Base-by-base conservation (phyloP, 169 alveolate genomes). In the Eimeria sp. region DNA sequence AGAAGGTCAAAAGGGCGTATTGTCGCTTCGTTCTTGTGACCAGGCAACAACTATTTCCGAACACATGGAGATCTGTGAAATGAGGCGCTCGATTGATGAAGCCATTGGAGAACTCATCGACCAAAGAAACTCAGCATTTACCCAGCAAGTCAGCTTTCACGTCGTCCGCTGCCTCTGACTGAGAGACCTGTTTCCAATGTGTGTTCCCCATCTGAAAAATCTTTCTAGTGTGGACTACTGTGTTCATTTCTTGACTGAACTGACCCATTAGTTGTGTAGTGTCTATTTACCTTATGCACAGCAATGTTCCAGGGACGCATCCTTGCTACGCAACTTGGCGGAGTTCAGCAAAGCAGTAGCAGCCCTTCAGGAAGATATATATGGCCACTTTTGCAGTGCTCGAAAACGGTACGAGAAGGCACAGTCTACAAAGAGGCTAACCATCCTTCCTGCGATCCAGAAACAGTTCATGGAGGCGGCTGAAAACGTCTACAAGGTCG, bases 351-450 rank as follows among this genome's bases (percentile, higher is more conserved):
- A 40, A n/a, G 76, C 80, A 13, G 54, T 85, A 6, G 76, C 91
- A 37, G 13, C 78, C 54, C 80, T 85, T 20, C 91, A 85, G n/a
- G 91, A 85, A 85, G 78, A 62, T 23, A 85, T 85, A 16, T 85
- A 49, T 25, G 14, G 58, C 62, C 80, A 60, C 30, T 85, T 85
- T 40, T 85, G 91, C 78, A 60, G 49, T 85, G 54, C 78, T 3
- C 37, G 91, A 6, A 85, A n/a, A 62, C 27, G 91, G 27, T 60
- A 37, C 54, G 91, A 85, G 40, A 85, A 46, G 49, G 91, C 91
- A 2, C 49, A 30, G 20, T 58, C 91, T 37, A 85, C 62, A 33
- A 56, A 46, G 68, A 30, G 71, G 56, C 62, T 62, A 14, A 46
- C 80, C 18, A 37, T 52, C 64, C 91, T 85, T 30, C 78, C 91